phyloP scores from a whole-genome alignment of 1,139 yeast species.

The Sugiyamaella novakii region DNA sequence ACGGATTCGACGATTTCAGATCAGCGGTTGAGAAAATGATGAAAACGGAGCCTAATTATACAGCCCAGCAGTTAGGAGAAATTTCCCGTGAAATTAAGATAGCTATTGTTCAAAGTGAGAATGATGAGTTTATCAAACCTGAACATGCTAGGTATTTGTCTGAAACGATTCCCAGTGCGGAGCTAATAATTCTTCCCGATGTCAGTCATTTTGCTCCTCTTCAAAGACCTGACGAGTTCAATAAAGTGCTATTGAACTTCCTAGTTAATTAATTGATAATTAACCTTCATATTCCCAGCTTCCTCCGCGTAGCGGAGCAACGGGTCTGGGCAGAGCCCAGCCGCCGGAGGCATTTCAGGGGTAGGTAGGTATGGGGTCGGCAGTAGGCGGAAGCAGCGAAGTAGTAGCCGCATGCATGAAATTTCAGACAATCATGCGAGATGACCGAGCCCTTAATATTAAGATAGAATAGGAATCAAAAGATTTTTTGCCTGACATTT shows the following conservation, averaged over 20 bases:
- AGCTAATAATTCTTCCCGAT: slow-evolving; percentile 3
- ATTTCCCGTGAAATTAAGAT: background rate
- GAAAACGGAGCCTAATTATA: slow-evolving; percentile 14
- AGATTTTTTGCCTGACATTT: slow-evolving; percentile 4
- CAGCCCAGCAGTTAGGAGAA: slow-evolving; percentile 2
- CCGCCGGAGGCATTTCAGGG: slow-evolving; percentile 1
- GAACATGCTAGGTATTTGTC: slow-evolving; percentile 13
- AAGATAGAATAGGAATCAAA: no score
- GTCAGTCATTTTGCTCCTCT: slow-evolving; percentile 18
- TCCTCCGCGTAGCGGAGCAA: no score
- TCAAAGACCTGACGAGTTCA: slow-evolving; percentile 14
- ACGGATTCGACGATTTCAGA: slow-evolving; percentile 8
- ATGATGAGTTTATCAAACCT: slow-evolving; percentile 14
- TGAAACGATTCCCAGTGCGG: slow-evolving; percentile 11
- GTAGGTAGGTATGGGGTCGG: slow-evolving; percentile 7
- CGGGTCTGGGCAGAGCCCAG: slow-evolving; percentile 1
- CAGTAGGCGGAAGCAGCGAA: background rate
- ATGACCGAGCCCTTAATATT: no score
- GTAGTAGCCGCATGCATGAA: background rate
- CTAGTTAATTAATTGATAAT: no score
- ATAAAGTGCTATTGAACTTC: background rate
- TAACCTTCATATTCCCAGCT: no score
- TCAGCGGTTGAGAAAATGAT: slow-evolving; percentile 10
- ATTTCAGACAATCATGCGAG: background rate
- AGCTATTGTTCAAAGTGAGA: slow-evolving; percentile 14